Percentiles rank a stretch among this genome's conserved stretches.
These are phyloP conservation scores for Wickerhamiella vanderwaltii DNA, from an alignment of 805 yeast genomes.

Conservation along the genomic window DNA sequence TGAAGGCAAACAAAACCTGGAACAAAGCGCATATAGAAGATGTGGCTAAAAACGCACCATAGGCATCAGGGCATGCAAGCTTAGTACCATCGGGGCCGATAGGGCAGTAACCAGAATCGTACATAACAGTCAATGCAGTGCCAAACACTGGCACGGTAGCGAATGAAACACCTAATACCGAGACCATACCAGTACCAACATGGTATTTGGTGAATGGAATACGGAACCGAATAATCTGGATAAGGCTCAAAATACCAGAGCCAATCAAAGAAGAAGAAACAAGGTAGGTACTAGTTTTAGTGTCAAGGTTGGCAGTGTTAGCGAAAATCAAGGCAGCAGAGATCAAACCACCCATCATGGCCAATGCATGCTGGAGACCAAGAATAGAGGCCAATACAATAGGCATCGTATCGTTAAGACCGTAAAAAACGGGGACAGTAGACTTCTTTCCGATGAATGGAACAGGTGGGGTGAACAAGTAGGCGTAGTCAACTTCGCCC, in stretches of 20 bases:
- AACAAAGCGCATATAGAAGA: constrained; percentile 66
- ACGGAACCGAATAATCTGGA: constrained; percentile 75
- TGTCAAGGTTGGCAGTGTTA: constrained; percentile 44
- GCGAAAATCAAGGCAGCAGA: constrained; percentile 73
- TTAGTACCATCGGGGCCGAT: constrained; percentile 47
- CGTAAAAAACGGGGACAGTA: constrained; percentile 61
- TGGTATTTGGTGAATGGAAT: constrained; percentile 61
- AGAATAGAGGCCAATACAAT: constrained; percentile 59
- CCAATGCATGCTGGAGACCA: constrained; percentile 77
- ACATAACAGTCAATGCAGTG: constrained; percentile 72
- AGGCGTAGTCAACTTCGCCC: constrained; percentile 51
- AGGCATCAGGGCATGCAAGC: constrained; percentile 79
- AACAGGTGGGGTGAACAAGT: constrained; percentile 65
- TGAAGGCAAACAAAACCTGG: constrained; percentile 60
- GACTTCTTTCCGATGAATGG: constrained; percentile 49
- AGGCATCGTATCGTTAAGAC: constrained; percentile 70
- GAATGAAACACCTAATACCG: constrained; percentile 86
- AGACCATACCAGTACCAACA: constrained; percentile 77
- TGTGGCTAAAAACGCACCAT: constrained; percentile 76
- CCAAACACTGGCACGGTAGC: constrained; percentile 74
- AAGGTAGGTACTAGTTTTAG: constrained; percentile 42
- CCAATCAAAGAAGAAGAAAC: constrained; percentile 63
- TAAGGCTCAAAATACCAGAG: constrained; percentile 53
- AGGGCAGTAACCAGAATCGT: constrained; percentile 56
- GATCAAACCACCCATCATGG: constrained; percentile 87